Percentiles rank a stretch among this genome's conserved stretches.
Conservation (phyloP, 768 basidiomycete genomes). For the Lepiota subincarnata region DNA sequence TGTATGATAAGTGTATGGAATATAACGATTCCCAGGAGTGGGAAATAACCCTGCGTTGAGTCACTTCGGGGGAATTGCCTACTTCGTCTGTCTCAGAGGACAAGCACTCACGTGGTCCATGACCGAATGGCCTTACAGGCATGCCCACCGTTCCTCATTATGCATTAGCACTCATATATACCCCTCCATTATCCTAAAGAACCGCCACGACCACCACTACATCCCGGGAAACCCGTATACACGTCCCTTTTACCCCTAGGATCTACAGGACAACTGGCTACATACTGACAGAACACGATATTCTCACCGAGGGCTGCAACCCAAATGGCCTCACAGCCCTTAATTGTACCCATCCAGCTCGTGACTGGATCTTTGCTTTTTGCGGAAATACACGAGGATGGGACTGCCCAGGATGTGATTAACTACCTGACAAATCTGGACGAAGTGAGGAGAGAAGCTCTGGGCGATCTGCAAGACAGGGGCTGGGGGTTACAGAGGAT, state of each 20-base stretch:
- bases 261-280: not conserved
- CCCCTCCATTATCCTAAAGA: not conserved
- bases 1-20: constrained; percentile 14
- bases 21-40: constrained; percentile 11
- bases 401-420: constrained; percentile 58
- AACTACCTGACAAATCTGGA: constrained; percentile 41
- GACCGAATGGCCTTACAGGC: not conserved
- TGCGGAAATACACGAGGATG: constrained; percentile 49
- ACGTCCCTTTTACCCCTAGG: not conserved
- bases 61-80: constrained; percentile 7
- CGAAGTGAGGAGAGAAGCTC: constrained; percentile 48
- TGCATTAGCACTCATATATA: not conserved
- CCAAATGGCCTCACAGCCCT: constrained; percentile 18
- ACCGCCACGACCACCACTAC: not conserved
- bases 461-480: constrained; percentile 46
- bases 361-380: constrained; percentile 60
- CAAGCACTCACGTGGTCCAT: constrained; percentile 4
- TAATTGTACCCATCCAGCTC: constrained; percentile 56
- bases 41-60: not conserved
- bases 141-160: not conserved
- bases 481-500: constrained; percentile 72
- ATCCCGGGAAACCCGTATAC: not conserved
- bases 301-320: not conserved
- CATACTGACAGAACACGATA: not conserved
- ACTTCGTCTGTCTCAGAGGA: constrained; percentile 8